Evolutionary conservation across 495 filamentous ascomycete species (phyloP).

Genomic region (Penicillium subrubescens): DNA sequence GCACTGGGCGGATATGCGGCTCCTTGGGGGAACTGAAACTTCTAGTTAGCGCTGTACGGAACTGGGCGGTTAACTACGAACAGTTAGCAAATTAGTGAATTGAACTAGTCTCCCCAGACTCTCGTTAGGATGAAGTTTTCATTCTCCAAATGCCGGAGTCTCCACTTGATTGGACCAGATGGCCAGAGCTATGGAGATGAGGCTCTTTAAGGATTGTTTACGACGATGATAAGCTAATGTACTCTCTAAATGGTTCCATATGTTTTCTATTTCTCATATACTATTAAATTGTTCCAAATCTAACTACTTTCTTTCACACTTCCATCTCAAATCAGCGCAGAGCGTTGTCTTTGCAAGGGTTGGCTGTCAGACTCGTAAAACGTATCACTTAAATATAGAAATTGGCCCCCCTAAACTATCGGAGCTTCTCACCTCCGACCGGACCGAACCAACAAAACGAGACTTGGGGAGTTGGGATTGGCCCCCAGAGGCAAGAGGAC

Average conservation of each 20-base stretch:
- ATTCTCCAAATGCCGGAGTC: neutral
- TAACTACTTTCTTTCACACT: neutral
- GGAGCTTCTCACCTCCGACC: neutral
- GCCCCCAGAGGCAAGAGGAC: neutral
- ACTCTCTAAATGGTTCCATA: too few species aligned
- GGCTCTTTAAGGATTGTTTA: neutral
- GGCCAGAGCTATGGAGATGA: neutral
- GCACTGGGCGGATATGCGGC: neutral
- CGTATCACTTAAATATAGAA: constrained; percentile 1
- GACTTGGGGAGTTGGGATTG: neutral
- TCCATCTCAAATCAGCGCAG: neutral
- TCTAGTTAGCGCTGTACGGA: neutral
- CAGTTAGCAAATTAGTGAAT: neutral
- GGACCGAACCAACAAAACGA: neutral
- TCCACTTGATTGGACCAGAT: neutral
- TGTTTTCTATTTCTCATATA: too few species aligned
- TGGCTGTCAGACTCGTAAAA: neutral
- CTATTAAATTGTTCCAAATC: neutral
- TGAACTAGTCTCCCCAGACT: too few species aligned
- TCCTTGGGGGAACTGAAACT: neutral
- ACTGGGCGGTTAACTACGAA: neutral
- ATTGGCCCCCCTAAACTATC: neutral
- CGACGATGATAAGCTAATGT: too few species aligned
- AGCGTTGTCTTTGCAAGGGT: neutral
- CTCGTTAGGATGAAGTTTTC: neutral